These are phyloP conservation scores for Blastocystis sp. DNA, from an alignment of 352 stramenopile genomes.

Conservation along the genomic window DNA sequence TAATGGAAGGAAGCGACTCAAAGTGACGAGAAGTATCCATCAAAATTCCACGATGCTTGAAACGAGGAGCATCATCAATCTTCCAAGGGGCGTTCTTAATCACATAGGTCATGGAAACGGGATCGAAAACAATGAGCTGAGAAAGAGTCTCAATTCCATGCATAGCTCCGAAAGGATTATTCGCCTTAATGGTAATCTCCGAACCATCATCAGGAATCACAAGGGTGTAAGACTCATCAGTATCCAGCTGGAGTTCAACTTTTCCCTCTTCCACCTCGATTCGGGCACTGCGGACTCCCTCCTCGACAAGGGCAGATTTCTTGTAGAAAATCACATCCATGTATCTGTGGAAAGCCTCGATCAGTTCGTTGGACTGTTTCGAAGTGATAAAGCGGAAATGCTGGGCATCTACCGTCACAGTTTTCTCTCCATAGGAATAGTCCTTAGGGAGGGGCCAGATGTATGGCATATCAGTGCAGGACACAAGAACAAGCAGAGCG, in stretches of 20 bases:
- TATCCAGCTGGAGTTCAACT: not conserved
- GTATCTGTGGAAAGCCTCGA: slow-evolving; percentile 35
- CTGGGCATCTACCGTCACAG: slow-evolving; percentile 1
- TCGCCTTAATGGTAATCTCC: slow-evolving; percentile 35
- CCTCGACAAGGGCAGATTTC: not conserved
- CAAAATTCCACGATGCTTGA: slow-evolving; percentile 70
- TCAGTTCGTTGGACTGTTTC: slow-evolving; percentile 27
- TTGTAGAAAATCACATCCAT: slow-evolving; percentile 9
- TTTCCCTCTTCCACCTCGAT: slow-evolving; percentile 12
- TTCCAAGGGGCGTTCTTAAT: slow-evolving; percentile 57
- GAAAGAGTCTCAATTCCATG: slow-evolving; percentile 62
- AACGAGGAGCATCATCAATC: slow-evolving; percentile 64
- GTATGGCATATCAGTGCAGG: not conserved
- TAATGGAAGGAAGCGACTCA: slow-evolving; percentile 67
- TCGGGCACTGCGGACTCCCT: not conserved
- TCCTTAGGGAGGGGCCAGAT: slow-evolving; percentile 59
- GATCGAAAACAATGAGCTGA: slow-evolving; percentile 59
- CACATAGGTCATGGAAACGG: slow-evolving; percentile 32
- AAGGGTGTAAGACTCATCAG: slow-evolving; percentile 51
- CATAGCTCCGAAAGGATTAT: slow-evolving; percentile 50
- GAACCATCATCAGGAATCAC: slow-evolving; percentile 49
- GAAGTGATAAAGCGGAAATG: slow-evolving; percentile 35
- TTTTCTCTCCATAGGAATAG: slow-evolving; percentile 25
- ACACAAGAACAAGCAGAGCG: not conserved
- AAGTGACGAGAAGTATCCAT: slow-evolving; percentile 73